These are phyloP conservation scores for Pulicaria dysenterica DNA, from an alignment of 129 eudicot species.

Conservation along the genomic window DNA sequence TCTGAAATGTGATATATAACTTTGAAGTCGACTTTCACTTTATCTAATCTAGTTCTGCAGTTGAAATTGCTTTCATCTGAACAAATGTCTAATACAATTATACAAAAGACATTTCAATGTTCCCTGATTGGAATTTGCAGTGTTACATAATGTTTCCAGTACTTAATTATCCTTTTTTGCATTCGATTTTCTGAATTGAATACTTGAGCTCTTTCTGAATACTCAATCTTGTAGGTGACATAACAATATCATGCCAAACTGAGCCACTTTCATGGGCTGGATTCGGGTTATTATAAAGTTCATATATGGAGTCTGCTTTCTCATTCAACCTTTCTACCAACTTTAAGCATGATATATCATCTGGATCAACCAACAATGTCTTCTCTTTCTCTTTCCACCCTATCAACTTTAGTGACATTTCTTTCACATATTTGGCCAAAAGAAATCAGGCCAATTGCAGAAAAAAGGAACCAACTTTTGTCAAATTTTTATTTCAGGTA, in stretches of 20 bases:
- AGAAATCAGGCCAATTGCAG: no score
- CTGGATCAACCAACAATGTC: constrained; percentile 89
- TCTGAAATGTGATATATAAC: no score
- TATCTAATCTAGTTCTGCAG: constrained; percentile 22
- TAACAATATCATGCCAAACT: constrained; percentile 87
- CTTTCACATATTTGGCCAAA: background rate
- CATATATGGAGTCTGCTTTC: constrained; percentile 65
- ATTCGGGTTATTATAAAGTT: constrained; percentile 67
- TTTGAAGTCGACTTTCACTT: background rate
- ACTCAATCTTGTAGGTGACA: constrained; percentile 83
- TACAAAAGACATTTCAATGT: constrained; percentile 21
- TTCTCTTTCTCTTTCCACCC: constrained; percentile 97
- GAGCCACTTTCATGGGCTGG: constrained; percentile 64
- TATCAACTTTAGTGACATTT: constrained; percentile 58
- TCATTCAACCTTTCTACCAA: constrained; percentile 62
- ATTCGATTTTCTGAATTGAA: constrained; percentile 69
- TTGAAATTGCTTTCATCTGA: constrained; percentile 11
- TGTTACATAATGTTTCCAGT: background rate
- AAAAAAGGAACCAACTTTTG: no score
- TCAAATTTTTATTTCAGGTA: no score
- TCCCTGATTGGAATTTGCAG: constrained; percentile 3
- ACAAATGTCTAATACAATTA: constrained; percentile 10
- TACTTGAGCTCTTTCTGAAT: constrained; percentile 88
- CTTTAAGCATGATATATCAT: constrained; percentile 69
- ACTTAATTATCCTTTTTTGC: constrained; percentile 28